Conservation (phyloP, 345 rosid species). For the Capsella bursapastoris region DNA sequence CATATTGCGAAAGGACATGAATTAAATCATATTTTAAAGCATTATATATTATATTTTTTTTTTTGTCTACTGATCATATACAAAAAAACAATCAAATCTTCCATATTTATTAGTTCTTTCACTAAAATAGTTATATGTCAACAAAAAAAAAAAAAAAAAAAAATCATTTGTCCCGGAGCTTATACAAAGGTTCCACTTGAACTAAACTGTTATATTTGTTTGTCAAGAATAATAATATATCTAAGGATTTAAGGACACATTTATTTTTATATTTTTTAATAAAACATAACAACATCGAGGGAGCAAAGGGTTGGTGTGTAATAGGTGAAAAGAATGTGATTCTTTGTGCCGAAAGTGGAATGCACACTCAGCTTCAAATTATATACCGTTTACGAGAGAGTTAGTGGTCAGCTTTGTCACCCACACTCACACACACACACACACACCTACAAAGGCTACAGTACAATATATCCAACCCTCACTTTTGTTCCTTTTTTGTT, state of each 20-base stretch:
- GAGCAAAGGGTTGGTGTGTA: constrained; percentile 43
- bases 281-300: constrained; percentile 25
- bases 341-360: constrained; percentile 41
- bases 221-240: constrained; percentile 1
- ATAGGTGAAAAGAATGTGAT: constrained; percentile 39
- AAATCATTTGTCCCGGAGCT: not conserved
- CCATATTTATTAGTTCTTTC: not conserved
- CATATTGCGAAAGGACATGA: not conserved
- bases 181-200: constrained; percentile 31
- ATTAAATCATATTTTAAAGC: not conserved
- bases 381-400: constrained; percentile 24
- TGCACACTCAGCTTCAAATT: constrained; percentile 43
- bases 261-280: not conserved
- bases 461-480: not conserved
- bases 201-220: constrained; percentile 8
- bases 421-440: constrained; percentile 14
- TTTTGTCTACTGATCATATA: not conserved
- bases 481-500: constrained; percentile 7
- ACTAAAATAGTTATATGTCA: too few relatives aligned
- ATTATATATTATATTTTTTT: constrained; percentile 3
- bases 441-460: not conserved
- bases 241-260: constrained; percentile 16
- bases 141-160: not conserved
- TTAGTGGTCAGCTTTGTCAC: constrained; percentile 37
- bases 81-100: not conserved